Evolutionary conservation across 495 filamentous ascomycete species (phyloP), one percentile per base, ranked within the genome.

Genomic region (Tuber indicum): DNA sequence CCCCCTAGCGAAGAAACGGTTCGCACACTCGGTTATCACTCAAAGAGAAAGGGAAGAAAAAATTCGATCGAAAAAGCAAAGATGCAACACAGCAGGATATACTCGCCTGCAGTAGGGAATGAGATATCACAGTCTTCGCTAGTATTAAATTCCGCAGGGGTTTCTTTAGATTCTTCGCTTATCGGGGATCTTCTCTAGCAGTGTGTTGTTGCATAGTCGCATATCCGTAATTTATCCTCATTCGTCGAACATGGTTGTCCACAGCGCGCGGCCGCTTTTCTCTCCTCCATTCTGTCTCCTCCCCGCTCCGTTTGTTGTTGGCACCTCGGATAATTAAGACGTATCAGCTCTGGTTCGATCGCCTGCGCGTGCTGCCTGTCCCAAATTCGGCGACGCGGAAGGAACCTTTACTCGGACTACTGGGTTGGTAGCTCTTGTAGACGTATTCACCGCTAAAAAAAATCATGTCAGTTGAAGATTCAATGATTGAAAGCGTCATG

Each of bases 371-470:
- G 75, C 74, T 82, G 39, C 74, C 75, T 2, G 81, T 80, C 44
- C 75, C 81, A 58, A 47, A 73, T 43, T 77, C 77, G 44, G 77
- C 73, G 32, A 76, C 78, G 23, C 81, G 81, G 78, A 83, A 83
- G 66, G 81, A 79, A 70, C 77, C 75, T 71, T 82, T 80, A 36
- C 82, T 77, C 3, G 81, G 81, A 12, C 81, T 81, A 14, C 36
- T 32, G 0, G 81, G 81, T 42, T 82, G 81, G 66, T 82, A 76
- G 44, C 77, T 78, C 75, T 78, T 81, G 74, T 83, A 83, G 44
- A 83, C 81, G 39, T 83, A 83, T 75, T 83, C 81, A 49, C 81
- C 82, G 36, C 79, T 83, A 23, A 45, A 41, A 41, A 41, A 39
- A 10, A 41, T 69, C 7, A 39, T 19, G 72, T 81, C 72, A 71